Evolutionary conservation across 352 stramenopile genomes (phyloP), one percentile per base, ranked within the genome.

Genomic region (Phytophthora vignae): DNA sequence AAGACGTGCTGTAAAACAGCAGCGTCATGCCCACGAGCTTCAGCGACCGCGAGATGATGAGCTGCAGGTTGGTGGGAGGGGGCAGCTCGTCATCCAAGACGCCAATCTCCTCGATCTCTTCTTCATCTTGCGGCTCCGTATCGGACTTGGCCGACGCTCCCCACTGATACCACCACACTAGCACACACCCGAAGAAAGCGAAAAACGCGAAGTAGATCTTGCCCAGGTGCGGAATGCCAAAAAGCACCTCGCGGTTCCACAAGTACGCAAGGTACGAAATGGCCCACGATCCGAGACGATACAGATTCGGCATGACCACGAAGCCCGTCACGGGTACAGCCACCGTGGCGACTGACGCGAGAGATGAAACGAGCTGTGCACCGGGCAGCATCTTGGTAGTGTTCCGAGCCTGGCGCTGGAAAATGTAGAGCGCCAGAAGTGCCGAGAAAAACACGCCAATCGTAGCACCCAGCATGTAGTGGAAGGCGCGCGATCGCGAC

Each of bases 91-190:
- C 79, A 22, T 93, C 84, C 63, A 94, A 76, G 38, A 83, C 76
- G 14, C 85, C 84, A 67, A 92, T 79, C 55, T 93, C 86, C 15
- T 90, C 86, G 12, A 90, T 82, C 46, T 94, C 85, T 9, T 88
- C 84, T 58, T 78, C 71, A 58, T 91, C 78, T 33, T 93, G 83
- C 52, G 77, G 49, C n/a, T 83, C 64, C 7, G 76, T 76, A 0
- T 81, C 66, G 31, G 59, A 73, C 69, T 83, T 87, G 21, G 78
- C 74, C 21, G 84, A 81, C 17, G 85, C 82, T 19, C 88, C 88
- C 85, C 87, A 94, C 61, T 96, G 87, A 73, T 95, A 93, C 89
- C 87, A 96, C 89, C 89, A 96, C 55, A 96, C 85, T 42, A 96
- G 71, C 1, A 81, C 44, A 31, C 81, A 90, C 17, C 89, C 89